Evolutionary conservation across 2,329 filamentous ascomycete genomes (phyloP), one percentile per base, ranked within the genome.

Genomic region (Fusarium hainanense): DNA sequence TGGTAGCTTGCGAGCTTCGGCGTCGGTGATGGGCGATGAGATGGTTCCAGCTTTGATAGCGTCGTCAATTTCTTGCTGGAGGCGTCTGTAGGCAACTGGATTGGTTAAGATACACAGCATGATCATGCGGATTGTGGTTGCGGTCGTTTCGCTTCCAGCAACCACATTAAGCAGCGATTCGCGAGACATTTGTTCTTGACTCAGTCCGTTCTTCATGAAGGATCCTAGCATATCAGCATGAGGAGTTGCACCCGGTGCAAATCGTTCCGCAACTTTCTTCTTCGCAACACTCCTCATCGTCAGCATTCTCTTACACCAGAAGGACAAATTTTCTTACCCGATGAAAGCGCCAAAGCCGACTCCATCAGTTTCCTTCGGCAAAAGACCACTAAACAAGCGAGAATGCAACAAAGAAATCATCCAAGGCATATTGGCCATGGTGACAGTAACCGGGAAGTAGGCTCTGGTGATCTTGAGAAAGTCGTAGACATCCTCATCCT

Each of bases 91-190:
- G 0, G 84, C 80, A 0, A 78, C 76, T 0, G 86, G 85, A 37
- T 82, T 84, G 1, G 82, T 85, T 8, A 85, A 80, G 51, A 89
- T 76, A 69, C 85, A 82, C 14, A 89, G 79, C 49, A 89, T 65
- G 1, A 82, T 84, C 14, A 82, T 79, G 3, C 87, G 83, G 32
- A 83, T 77, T 2, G 74, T 76, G 0, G 72, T 77, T 2, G 80
- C 76, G 1, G 74, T 77, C 7, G 81, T 81, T n/a, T 82, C 81
- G 20, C 77, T 76, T 32, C 80, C 81, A 4, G 79, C 79, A 13
- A 82, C 72, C 23, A 79, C 74, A 27, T 79, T 77, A 20, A 79
- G 75, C 0, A 79, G 62, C 1, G 77, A 76, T 34, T 80, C 79
- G 8, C 74, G 69, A 28, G 70, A 76, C 4, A 81, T 59, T 7